phyloP scores from a whole-genome alignment of 768 basidiomycete genomes.

The Leccinum variicolor region DNA sequence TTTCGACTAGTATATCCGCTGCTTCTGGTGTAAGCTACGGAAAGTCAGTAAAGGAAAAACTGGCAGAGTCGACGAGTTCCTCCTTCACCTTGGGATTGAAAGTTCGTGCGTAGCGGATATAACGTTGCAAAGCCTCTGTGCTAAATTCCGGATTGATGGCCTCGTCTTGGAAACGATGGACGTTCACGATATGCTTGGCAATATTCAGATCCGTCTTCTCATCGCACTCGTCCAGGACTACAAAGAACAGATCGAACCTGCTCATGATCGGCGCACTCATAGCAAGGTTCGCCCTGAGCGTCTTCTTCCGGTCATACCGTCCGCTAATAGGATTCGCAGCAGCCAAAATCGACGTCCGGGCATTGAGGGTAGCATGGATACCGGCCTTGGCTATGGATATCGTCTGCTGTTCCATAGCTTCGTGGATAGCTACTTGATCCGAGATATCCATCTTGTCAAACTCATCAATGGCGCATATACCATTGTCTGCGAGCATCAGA shows the following conservation, averaged over 20 bases:
- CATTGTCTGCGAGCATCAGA: slow-evolving; percentile 98
- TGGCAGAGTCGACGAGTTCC: neutral
- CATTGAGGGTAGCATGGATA: slow-evolving; percentile 97
- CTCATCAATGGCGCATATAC: slow-evolving; percentile 99
- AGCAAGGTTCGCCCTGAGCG: slow-evolving; percentile 85
- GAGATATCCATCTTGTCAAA: slow-evolving; percentile 99
- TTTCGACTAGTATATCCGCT: slow-evolving; percentile 89
- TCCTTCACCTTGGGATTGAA: slow-evolving; percentile 88
- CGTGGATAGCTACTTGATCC: slow-evolving; percentile 98
- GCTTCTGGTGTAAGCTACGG: slow-evolving; percentile 87
- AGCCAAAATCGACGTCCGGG: slow-evolving; percentile 94
- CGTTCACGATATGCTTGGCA: slow-evolving; percentile 95
- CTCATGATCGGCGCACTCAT: slow-evolving; percentile 99
- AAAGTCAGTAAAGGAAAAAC: slow-evolving; percentile 5
- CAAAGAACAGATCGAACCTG: slow-evolving; percentile 96
- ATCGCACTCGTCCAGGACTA: slow-evolving; percentile 96
- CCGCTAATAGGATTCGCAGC: slow-evolving; percentile 98
- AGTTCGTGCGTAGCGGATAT: slow-evolving; percentile 95
- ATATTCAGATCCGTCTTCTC: slow-evolving; percentile 90
- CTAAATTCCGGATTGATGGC: slow-evolving; percentile 97
- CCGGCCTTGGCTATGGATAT: slow-evolving; percentile 99
- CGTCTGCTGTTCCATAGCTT: slow-evolving; percentile 99
- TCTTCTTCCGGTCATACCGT: slow-evolving; percentile 92
- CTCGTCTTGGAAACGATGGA: slow-evolving; percentile 92
- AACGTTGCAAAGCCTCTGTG: slow-evolving; percentile 93